Evolutionary conservation across 2,329 filamentous ascomycete genomes (phyloP).

Genomic region (Paracorniculantispora psalliotae): DNA sequence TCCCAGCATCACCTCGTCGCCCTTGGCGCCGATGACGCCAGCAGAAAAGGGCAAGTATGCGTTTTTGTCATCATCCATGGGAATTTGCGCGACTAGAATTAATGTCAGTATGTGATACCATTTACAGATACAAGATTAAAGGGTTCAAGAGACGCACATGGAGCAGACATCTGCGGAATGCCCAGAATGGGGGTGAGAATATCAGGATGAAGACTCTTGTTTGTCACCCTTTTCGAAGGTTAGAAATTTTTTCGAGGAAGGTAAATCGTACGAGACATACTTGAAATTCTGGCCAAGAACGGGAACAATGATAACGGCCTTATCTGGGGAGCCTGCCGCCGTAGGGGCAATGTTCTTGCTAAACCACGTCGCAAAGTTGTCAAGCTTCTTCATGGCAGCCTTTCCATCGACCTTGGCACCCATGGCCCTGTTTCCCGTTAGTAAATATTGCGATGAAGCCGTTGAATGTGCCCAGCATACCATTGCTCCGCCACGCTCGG

Average conservation of each 20-base stretch:
- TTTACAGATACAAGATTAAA: neutral
- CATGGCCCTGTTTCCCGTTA: slow-evolving; percentile 18
- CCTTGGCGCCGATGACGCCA: slow-evolving; percentile 25
- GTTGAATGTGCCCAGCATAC: slow-evolving; percentile 21
- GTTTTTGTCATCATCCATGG: slow-evolving; percentile 27
- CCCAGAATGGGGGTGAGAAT: slow-evolving; percentile 27
- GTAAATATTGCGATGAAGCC: too few relatives aligned
- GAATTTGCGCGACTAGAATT: slow-evolving; percentile 25
- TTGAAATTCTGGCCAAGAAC: neutral
- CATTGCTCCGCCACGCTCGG: slow-evolving; percentile 24
- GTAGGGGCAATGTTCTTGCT: slow-evolving; percentile 21
- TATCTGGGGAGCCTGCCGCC: slow-evolving; percentile 16
- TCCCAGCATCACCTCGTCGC: slow-evolving; percentile 24
- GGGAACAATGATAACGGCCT: slow-evolving; percentile 27
- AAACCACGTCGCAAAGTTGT: slow-evolving; percentile 30
- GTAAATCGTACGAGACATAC: neutral
- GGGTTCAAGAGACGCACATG: slow-evolving; percentile 26
- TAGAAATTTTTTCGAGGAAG: neutral
- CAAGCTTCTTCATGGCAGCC: slow-evolving; percentile 17
- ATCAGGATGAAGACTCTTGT: slow-evolving; percentile 22
- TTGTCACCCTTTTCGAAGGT: neutral
- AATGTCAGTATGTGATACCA: neutral
- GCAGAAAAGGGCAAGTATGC: slow-evolving; percentile 26
- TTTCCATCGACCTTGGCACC: slow-evolving; percentile 15
- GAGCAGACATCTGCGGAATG: slow-evolving; percentile 28